Evolutionary conservation across 2,329 filamentous ascomycete genomes (phyloP).

Genomic region (Colletotrichum tamarilloi): DNA sequence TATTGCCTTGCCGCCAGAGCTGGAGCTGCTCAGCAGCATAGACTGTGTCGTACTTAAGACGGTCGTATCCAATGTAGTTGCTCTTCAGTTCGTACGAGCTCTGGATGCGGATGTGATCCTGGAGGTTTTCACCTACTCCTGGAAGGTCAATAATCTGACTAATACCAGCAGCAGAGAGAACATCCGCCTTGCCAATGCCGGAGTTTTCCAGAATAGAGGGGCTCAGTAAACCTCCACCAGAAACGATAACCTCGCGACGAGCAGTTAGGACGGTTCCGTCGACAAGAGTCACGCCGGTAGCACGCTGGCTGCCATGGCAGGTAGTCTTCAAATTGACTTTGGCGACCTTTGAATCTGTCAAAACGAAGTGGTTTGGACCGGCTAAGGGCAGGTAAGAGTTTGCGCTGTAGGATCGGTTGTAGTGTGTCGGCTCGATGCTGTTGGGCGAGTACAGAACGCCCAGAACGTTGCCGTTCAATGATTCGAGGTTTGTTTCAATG

Average conservation of each 20-base stretch:
- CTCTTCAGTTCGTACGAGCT: conserved; percentile 47
- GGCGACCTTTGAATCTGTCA: conserved; percentile 48
- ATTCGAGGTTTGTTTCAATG: conserved; percentile 51
- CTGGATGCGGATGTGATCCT: conserved; percentile 48
- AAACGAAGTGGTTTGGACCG: conserved; percentile 53
- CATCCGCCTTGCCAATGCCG: conserved; percentile 62
- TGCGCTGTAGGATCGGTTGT: conserved; percentile 59
- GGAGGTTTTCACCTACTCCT: conserved; percentile 59
- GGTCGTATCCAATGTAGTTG: conserved; percentile 44
- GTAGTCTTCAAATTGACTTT: conserved; percentile 49
- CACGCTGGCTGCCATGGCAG: conserved; percentile 19
- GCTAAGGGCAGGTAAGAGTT: conserved; percentile 55
- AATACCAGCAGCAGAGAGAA: conserved; percentile 60
- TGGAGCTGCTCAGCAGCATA: conserved; percentile 51
- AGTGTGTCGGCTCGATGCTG: conserved; percentile 58
- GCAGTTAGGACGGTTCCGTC: conserved; percentile 41
- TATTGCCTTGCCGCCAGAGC: conserved; percentile 44
- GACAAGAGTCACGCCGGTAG: conserved; percentile 39
- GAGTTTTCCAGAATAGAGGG: conserved; percentile 67
- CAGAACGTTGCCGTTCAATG: conserved; percentile 59
- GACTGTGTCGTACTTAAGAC: conserved; percentile 42
- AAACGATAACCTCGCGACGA: conserved; percentile 47
- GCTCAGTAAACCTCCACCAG: conserved; percentile 61
- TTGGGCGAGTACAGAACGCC: conserved; percentile 62
- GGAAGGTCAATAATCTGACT: conserved; percentile 61